phyloP scores from a whole-genome alignment of 139 green algal species.

The Spirogloea muscicola region DNA sequence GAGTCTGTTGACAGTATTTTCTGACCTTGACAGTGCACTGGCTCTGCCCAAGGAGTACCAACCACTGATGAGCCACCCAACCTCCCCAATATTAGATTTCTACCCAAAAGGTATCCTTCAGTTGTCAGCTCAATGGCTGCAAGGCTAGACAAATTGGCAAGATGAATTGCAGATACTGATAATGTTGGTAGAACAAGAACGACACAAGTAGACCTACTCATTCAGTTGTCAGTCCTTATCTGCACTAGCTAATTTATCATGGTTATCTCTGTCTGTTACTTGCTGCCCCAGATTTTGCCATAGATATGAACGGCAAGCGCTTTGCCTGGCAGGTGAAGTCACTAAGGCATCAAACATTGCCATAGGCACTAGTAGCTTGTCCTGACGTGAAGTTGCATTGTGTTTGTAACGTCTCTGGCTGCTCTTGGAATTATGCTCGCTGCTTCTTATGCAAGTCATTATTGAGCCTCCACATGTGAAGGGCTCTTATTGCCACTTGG shows the following conservation, averaged over 20 bases:
- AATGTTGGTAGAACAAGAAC: constrained; percentile 1
- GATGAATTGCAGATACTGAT: constrained; percentile 7
- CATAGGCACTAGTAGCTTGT: too few species aligned
- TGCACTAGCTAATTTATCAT: too few species aligned
- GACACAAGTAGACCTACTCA: neutral
- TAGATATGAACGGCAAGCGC: constrained; percentile 99
- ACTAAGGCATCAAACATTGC: too few species aligned
- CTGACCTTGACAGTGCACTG: constrained; percentile 53
- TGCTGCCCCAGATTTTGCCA: constrained; percentile 65
- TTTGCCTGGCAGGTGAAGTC: constrained; percentile 90
- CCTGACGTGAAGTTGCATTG: too few species aligned
- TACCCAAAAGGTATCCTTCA: constrained; percentile 69
- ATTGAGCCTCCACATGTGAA: too few species aligned
- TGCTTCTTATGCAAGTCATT: too few species aligned
- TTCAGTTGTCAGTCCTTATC: neutral
- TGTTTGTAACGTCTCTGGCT: too few species aligned
- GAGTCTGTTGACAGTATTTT: constrained; percentile 2
- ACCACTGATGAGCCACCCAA: constrained; percentile 69
- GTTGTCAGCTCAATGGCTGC: neutral
- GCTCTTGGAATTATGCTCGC: too few species aligned
- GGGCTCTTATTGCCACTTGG: too few species aligned
- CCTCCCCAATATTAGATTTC: constrained; percentile 93
- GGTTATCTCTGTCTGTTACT: too few species aligned
- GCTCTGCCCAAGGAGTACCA: constrained; percentile 67
- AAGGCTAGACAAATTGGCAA: neutral